phyloP scores from a whole-genome alignment of 75 land plant species.

The Larix kaempferi region DNA sequence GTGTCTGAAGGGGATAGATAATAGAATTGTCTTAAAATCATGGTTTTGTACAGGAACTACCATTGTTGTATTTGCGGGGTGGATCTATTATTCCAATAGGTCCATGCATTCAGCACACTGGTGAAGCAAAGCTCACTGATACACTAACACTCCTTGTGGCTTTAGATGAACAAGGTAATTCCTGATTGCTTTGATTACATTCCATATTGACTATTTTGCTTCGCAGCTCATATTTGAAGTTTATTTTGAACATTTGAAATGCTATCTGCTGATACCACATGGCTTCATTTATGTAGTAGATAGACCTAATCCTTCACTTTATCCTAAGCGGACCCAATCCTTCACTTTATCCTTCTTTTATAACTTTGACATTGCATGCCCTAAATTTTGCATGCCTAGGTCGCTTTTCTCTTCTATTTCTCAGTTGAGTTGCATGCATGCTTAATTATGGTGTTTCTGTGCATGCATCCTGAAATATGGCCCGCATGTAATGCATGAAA shows the following conservation, averaged over 20 bases:
- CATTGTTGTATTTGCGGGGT: constrained; percentile 76
- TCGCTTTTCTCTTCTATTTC: too few relatives aligned
- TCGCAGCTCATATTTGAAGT: not conserved
- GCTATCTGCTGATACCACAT: not conserved
- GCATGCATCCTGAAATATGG: too few relatives aligned
- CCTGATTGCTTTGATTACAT: not conserved
- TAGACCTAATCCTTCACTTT: too few relatives aligned
- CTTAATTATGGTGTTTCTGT: too few relatives aligned
- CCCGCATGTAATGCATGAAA: too few relatives aligned
- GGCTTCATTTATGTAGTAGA: not conserved
- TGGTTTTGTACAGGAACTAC: constrained; percentile 65
- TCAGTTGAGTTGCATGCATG: too few relatives aligned
- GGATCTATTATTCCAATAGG: constrained; percentile 91
- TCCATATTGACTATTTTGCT: not conserved
- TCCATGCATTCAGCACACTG: constrained; percentile 59
- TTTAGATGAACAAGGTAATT: constrained; percentile 70
- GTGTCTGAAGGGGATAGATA: not conserved
- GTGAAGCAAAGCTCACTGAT: constrained; percentile 60
- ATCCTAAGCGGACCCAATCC: too few relatives aligned
- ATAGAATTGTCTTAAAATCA: not conserved
- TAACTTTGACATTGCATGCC: too few relatives aligned
- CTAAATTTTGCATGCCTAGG: too few relatives aligned
- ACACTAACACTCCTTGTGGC: constrained; percentile 76
- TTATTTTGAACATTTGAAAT: not conserved
- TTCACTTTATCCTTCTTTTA: too few relatives aligned